These are phyloP conservation scores for Tetraselmis chui DNA, from an alignment of 139 green algal genomes.

Conservation along the genomic window DNA sequence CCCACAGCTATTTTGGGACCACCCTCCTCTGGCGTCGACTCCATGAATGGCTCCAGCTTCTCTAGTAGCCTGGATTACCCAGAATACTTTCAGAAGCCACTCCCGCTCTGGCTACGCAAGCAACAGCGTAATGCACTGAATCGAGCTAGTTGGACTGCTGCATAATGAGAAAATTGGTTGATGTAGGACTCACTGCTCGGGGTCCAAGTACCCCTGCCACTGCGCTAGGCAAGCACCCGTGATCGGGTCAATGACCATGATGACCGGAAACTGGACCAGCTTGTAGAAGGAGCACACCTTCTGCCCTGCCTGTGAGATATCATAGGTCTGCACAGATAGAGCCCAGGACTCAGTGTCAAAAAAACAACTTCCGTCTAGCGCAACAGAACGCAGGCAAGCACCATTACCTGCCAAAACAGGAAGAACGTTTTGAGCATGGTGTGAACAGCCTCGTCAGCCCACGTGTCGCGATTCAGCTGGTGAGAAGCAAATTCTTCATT, in stretches of 20 bases:
- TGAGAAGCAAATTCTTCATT: slow-evolving; percentile 29
- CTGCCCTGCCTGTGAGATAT: neutral
- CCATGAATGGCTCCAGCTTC: neutral
- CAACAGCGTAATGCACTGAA: no score
- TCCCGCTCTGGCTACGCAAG: no score
- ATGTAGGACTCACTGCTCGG: neutral
- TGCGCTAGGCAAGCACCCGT: slow-evolving; percentile 8
- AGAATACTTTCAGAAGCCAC: no score
- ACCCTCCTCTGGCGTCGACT: neutral
- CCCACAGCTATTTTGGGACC: neutral
- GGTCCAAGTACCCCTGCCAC: neutral
- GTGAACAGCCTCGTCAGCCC: slow-evolving; percentile 25
- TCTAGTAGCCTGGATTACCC: neutral
- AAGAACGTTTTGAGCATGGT: slow-evolving; percentile 25
- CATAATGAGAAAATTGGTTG: no score
- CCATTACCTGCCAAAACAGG: slow-evolving; percentile 36
- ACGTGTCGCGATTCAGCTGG: slow-evolving; percentile 37
- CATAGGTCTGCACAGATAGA: neutral
- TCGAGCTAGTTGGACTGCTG: no score
- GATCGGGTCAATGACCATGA: slow-evolving; percentile 20
- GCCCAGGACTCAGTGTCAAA: no score
- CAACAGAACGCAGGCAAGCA: no score
- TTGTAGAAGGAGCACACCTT: slow-evolving; percentile 15
- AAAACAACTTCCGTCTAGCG: no score
- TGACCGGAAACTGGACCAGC: neutral